Conservation (phyloP, 2,329 filamentous ascomycete species). For the Pseudonectria buxi region DNA sequence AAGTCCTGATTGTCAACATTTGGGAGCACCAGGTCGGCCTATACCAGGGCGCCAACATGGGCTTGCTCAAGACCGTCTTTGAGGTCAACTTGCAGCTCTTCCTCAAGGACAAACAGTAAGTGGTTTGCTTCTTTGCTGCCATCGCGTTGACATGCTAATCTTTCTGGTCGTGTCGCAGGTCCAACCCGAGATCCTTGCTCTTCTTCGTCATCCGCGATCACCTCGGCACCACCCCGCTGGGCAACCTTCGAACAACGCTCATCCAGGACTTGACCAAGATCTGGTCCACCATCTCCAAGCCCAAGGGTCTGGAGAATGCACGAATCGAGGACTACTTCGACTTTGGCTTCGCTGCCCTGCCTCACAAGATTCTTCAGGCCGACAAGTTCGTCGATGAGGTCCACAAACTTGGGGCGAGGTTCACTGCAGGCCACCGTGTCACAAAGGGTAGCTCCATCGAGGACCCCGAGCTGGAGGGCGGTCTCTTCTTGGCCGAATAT, state of each 20-base stretch:
- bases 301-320: constrained; percentile 77
- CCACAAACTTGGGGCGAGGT: constrained; percentile 70
- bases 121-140: constrained; percentile 11
- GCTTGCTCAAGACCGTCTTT: constrained; percentile 94
- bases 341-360: constrained; percentile 91
- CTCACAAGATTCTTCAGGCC: constrained; percentile 93
- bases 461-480: constrained; percentile 69
- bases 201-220: constrained; percentile 99
- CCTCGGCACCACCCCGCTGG: constrained; percentile 81
- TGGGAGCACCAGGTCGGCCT: constrained; percentile 98
- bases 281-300: constrained; percentile 90
- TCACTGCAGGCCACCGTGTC: constrained; percentile 72
- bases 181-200: constrained; percentile 80
- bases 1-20: constrained; percentile 96
- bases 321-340: constrained; percentile 97
- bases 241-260: constrained; percentile 84
- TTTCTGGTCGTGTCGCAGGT: constrained; percentile 42
- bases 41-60: constrained; percentile 99
- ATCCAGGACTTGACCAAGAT: constrained; percentile 86
- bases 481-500: constrained; percentile 87
- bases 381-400: constrained; percentile 84
- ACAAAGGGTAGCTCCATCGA: constrained; percentile 53
- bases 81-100: constrained; percentile 98
- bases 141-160: constrained; percentile 13
- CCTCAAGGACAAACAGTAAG: constrained; percentile 86